phyloP scores from a whole-genome alignment of 257 asterid genomes.

The Solanum corneliomulleri region DNA sequence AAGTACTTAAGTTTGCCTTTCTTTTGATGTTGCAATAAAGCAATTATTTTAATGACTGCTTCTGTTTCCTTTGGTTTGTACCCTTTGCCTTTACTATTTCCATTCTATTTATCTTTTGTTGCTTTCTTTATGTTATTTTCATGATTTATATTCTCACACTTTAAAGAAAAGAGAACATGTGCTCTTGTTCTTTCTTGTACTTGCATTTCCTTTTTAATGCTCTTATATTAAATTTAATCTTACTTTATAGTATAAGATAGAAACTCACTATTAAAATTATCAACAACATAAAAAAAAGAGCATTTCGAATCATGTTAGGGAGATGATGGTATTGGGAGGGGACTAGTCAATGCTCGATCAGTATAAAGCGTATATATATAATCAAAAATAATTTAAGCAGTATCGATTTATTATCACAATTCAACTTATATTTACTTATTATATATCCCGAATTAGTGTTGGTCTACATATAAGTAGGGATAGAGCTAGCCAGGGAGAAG shows the following conservation, averaged over 20 bases:
- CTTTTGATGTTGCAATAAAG: conserved; percentile 36
- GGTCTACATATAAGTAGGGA: neutral
- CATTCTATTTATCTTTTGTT: neutral
- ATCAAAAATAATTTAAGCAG: neutral
- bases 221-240: conserved; percentile 1
- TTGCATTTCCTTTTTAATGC: conserved; percentile 10
- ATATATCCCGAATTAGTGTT: neutral
- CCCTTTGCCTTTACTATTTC: conserved; percentile 15
- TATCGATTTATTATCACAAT: neutral
- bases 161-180: conserved; percentile 12
- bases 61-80: conserved; percentile 1
- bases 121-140: neutral
- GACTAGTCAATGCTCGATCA: neutral
- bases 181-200: conserved; percentile 32
- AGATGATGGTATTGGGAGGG: neutral
- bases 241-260: conserved; percentile 6
- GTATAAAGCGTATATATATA: too few species aligned
- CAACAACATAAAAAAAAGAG: neutral
- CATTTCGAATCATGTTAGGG: conserved; percentile 8
- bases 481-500: neutral
- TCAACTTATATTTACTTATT: neutral
- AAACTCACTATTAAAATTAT: neutral
- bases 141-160: conserved; percentile 20
- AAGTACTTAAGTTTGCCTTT: conserved; percentile 17
- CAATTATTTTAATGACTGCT: conserved; percentile 2